These are phyloP conservation scores for Letharia lupina DNA, from an alignment of 495 filamentous ascomycete genomes.

Conservation along the genomic window DNA sequence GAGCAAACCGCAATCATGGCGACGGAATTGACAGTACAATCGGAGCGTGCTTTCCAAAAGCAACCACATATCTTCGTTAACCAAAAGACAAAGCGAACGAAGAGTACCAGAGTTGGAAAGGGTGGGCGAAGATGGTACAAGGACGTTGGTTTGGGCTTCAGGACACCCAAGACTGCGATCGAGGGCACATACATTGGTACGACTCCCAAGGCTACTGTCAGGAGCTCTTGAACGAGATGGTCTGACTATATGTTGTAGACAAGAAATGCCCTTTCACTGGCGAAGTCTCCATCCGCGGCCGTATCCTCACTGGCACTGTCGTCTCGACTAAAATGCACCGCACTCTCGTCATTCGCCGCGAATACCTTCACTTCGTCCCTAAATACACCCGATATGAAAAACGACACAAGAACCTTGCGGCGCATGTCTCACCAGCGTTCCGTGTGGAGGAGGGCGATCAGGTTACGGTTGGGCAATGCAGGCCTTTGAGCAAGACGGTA, in stretches of 20 bases:
- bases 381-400: slow-evolving; percentile 99
- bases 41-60: slow-evolving; percentile 97
- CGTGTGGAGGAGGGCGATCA: slow-evolving; percentile 99
- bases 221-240: not conserved
- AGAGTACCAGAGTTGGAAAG: slow-evolving; percentile 77
- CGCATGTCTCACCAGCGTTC: slow-evolving; percentile 98
- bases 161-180: slow-evolving; percentile 94
- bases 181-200: slow-evolving; percentile 98
- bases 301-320: slow-evolving; percentile 98
- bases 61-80: slow-evolving; percentile 99
- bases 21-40: slow-evolving; percentile 96
- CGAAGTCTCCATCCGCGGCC: slow-evolving; percentile 94
- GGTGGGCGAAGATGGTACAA: slow-evolving; percentile 95
- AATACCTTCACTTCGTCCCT: slow-evolving; percentile 99
- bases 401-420: slow-evolving; percentile 98
- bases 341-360: slow-evolving; percentile 96
- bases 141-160: slow-evolving; percentile 97
- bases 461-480: slow-evolving; percentile 98
- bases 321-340: slow-evolving; percentile 99
- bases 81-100: slow-evolving; percentile 73
- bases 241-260: slow-evolving; percentile 48
- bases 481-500: slow-evolving; percentile 98
- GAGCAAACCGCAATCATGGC: slow-evolving; percentile 74
- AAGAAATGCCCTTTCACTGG: slow-evolving; percentile 99
- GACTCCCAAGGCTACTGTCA: not conserved